Evolutionary conservation across 1,139 yeast genomes (phyloP).

Genomic region (Pneumocystis oryctolagi): DNA sequence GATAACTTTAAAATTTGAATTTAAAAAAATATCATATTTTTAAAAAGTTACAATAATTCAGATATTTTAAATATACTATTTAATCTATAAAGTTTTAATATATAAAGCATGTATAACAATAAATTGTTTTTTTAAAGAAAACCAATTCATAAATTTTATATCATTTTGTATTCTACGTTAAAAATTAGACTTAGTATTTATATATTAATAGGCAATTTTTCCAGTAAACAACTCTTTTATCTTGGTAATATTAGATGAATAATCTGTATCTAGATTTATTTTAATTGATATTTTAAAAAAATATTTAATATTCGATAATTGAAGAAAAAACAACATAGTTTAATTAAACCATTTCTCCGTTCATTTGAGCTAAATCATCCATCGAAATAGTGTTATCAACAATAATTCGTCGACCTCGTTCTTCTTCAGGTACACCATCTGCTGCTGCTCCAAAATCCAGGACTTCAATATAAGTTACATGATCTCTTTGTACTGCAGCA

Average conservation of each 20-base stretch:
- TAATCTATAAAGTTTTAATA: not conserved
- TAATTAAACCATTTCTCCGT: not conserved
- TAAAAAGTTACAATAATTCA: not conserved
- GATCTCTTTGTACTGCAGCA: slow-evolving; percentile 76
- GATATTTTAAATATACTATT: not conserved
- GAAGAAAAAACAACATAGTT: not conserved
- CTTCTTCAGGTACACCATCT: not conserved
- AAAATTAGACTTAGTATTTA: not conserved
- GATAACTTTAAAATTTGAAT: not conserved
- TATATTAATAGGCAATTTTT: not conserved
- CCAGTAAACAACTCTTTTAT: not conserved
- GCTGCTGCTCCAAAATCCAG: slow-evolving; percentile 44
- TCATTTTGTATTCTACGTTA: not conserved
- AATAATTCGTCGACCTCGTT: not conserved
- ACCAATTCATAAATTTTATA: not conserved
- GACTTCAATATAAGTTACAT: slow-evolving; percentile 59
- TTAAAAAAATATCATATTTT: not conserved
- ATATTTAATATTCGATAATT: not conserved
- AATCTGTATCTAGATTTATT: not conserved
- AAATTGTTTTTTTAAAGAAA: not conserved
- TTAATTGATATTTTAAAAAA: not conserved
- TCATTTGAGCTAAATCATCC: not conserved
- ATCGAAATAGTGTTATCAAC: not conserved
- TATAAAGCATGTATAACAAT: not conserved
- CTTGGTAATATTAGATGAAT: not conserved